phyloP scores from a whole-genome alignment of 768 basidiomycete species.

The Boletus sp. region DNA sequence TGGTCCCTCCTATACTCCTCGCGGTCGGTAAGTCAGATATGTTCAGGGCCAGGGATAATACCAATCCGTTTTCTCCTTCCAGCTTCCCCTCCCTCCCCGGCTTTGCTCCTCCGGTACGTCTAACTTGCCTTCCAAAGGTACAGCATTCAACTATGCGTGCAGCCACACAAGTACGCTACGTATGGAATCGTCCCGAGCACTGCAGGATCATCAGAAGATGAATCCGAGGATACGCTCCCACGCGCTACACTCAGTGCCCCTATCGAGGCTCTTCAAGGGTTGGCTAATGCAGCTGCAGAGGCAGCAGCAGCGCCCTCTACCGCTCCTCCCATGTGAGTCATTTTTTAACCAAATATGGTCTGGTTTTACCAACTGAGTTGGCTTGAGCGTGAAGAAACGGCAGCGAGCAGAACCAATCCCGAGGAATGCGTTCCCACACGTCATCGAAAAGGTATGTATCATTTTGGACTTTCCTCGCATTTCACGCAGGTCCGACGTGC shows the following conservation, averaged over 20 bases:
- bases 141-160: constrained; percentile 16
- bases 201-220: constrained; percentile 83
- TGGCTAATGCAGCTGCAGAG: constrained; percentile 94
- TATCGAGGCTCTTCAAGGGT: constrained; percentile 89
- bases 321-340: constrained; percentile 52
- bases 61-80: constrained; percentile 31
- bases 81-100: constrained; percentile 86
- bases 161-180: constrained; percentile 88
- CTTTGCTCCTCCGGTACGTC: constrained; percentile 81
- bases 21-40: constrained; percentile 33
- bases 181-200: constrained; percentile 88
- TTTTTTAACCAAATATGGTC: background rate
- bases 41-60: constrained; percentile 16
- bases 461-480: background rate
- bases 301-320: constrained; percentile 78
- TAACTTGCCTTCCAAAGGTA: constrained; percentile 8
- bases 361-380: background rate
- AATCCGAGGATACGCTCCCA: constrained; percentile 86
- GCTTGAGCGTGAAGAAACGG: constrained; percentile 64
- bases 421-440: constrained; percentile 83
- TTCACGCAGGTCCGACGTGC: background rate
- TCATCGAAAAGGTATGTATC: constrained; percentile 70
- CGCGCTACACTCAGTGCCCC: constrained; percentile 84
- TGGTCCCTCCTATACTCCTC: constrained; percentile 28
- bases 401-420: constrained; percentile 81